Evolutionary conservation across 2,329 filamentous ascomycete species (phyloP), one percentile per base, ranked within the genome.

Genomic region (Calonectria hawksworthii): DNA sequence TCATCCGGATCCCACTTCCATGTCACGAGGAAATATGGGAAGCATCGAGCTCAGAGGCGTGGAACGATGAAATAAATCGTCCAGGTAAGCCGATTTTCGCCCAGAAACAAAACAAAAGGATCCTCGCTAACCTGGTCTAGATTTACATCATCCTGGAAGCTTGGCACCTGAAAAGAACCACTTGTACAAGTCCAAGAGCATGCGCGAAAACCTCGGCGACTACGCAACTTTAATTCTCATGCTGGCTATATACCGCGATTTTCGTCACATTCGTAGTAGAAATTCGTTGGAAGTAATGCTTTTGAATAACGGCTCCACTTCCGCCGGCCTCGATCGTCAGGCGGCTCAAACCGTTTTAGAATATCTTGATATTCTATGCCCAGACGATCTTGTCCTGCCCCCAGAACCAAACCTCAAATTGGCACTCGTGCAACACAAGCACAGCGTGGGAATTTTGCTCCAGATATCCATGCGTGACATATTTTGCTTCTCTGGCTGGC

Each of bases 401-500:
- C 28, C 56, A 21, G 56, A 61, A 8, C 56, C 56, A 38, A 41
- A 14, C 28, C 21, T 61, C 10, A 61, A 61, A 28, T n/a, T 41
- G 9, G 56, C 56, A 14, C 34, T 61, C 13, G 5, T 61, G 34
- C 56, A 61, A 28, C 56, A 61, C 13, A 61, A 61, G 8, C 56
- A 61, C n/a, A 38, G 14, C n/a, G 14, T 61, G 10, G 56, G 56
- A 4, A 41, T 61, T 16, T 4, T 41, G 13, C 56, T 61, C 7
- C 56, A 61, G 28, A 16, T 61, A 18, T 28, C 34, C 4, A 34
- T 41, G 3, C 56, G 56, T 9, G 56, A 61, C 56, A 38, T 61
- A n/a, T 61, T 61, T 21, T 61, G 56, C 34, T 61, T 61, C 34
- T 61, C 56, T 9, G 56, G 56, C 23, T 61, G 56, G 56, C 56